Base-by-base conservation (phyloP, 306 rosid genomes). In the Quercus parvula region DNA sequence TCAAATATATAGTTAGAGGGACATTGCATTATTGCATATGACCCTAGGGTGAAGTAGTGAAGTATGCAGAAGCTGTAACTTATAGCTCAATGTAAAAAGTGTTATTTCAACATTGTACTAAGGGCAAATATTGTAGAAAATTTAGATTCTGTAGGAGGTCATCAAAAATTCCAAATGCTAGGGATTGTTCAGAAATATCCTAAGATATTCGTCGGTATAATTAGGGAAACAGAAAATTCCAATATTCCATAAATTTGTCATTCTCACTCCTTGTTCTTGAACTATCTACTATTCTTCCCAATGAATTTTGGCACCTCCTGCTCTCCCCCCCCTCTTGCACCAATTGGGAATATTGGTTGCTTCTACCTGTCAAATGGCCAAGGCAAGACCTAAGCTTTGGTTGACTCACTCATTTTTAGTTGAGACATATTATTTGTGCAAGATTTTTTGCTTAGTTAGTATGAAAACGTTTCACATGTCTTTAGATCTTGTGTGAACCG, bases 251-350 rank as follows among this genome's bases (percentile, higher is more conserved):
- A 67, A 3, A 7, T 63, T 15, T 30, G 4, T 10, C 22, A 18
- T 63, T 15, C 14, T 67, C 51, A 18, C 51, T 17, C 49, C n/a
- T 19, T 17, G 17, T 22, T 22, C 72, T 67, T 18, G 5, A 24
- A 46, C 73, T 76, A 76, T 46, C 79, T 76, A 31, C 63, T 64
- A 46, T 76, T 76, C 79, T 76, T 67, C 72, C 70, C 41, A 30
- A 14, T 7, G 28, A n/a, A 30, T 30, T 64, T 67, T 67, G 7
- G 22, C 6, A 63, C 3, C 70, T 19, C 56, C 67, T n/a, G 28
- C 44, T 59, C 20, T 5, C 13, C 51, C 11, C 52, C 54, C 17
- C 54, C 14, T 49, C 13, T 49, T 11, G 11, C 11, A 2, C 28
- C 44, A 20, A 27, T 44, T 46, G 61, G 46, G 44, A 56, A 25